Conservation (phyloP, 495 filamentous ascomycete species). For the Penicillium subrubescens region DNA sequence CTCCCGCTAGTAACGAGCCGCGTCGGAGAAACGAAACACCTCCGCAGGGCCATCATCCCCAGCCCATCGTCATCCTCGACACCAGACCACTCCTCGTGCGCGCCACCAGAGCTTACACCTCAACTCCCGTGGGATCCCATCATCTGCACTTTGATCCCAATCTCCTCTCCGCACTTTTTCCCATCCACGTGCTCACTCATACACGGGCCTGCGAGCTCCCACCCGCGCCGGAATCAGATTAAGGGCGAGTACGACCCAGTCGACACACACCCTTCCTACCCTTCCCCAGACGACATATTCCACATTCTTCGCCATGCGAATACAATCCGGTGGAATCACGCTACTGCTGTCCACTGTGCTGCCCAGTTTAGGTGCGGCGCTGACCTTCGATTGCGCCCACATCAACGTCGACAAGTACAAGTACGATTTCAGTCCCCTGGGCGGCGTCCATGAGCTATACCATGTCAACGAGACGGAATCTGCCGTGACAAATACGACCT, state of each 20-base stretch:
- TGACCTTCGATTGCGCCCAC: conserved; percentile 64
- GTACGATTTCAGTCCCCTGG: conserved; percentile 68
- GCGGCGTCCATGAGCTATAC: conserved; percentile 75
- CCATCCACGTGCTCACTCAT: not conserved
- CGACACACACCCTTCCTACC: conserved; percentile 2
- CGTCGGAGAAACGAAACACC: conserved; percentile 34
- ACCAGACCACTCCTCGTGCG: conserved; percentile 1
- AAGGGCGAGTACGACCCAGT: not conserved
- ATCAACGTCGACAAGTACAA: conserved; percentile 56
- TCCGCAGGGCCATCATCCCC: conserved; percentile 18
- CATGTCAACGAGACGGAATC: conserved; percentile 52
- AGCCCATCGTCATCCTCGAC: conserved; percentile 23
- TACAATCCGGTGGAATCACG: conserved; percentile 34
- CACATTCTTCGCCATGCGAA: conserved; percentile 38
- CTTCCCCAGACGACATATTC: not conserved
- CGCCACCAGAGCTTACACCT: conserved; percentile 1
- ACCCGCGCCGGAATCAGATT: conserved; percentile 10
- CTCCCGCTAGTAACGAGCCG: conserved; percentile 7
- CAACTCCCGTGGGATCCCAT: not conserved
- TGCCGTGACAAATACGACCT: conserved; percentile 69
- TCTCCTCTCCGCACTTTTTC: not conserved
- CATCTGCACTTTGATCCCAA: not conserved
- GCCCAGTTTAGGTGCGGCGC: conserved; percentile 40
- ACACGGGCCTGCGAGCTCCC: not conserved
- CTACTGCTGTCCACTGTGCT: conserved; percentile 53